A percentile compares a stretch with the other conserved stretches of the same genome.
Evolutionary conservation across 129 eudicot species (phyloP).

Genomic region (Flaveria linearis): DNA sequence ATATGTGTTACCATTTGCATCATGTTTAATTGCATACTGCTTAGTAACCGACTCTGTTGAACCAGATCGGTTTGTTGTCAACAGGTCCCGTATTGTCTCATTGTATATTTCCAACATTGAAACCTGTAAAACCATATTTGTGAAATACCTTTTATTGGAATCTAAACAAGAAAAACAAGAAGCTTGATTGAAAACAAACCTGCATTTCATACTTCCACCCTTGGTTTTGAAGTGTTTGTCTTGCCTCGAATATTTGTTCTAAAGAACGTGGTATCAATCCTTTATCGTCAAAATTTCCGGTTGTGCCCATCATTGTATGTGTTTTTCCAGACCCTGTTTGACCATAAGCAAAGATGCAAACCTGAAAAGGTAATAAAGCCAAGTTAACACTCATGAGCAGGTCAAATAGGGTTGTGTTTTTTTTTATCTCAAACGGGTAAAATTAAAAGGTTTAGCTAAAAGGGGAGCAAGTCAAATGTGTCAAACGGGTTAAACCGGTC

Average conservation of each 20-base stretch:
- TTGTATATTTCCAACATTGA: conserved; percentile 97
- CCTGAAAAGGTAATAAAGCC: conserved; percentile 44
- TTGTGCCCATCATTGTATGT: conserved; percentile 96
- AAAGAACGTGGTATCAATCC: conserved; percentile 93
- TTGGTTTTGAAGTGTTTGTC: conserved; percentile 71
- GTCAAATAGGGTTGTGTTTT: not conserved
- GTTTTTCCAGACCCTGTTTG: conserved; percentile 99
- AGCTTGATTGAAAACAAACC: conserved; percentile 43
- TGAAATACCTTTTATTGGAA: conserved; percentile 3
- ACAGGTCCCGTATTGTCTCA: conserved; percentile 83
- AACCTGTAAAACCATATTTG: conserved; percentile 49
- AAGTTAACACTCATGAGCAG: not conserved
- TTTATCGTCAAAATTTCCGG: conserved; percentile 60
- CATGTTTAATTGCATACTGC: conserved; percentile 86
- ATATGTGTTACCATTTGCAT: conserved; percentile 81
- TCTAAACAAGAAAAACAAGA: conserved; percentile 1
- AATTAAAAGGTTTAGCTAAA: not conserved
- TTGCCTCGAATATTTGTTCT: conserved; percentile 87
- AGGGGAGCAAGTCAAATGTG: not conserved
- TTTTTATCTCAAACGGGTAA: not conserved
- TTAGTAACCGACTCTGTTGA: conserved; percentile 55
- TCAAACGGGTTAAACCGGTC: not conserved
- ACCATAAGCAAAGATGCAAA: conserved; percentile 95
- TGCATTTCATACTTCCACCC: conserved; percentile 99
- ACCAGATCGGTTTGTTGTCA: conserved; percentile 53